Percentiles rank a stretch among this genome's conserved stretches.
phyloP scores from a whole-genome alignment of 345 rosid genomes.

The Citrus trifoliata region DNA sequence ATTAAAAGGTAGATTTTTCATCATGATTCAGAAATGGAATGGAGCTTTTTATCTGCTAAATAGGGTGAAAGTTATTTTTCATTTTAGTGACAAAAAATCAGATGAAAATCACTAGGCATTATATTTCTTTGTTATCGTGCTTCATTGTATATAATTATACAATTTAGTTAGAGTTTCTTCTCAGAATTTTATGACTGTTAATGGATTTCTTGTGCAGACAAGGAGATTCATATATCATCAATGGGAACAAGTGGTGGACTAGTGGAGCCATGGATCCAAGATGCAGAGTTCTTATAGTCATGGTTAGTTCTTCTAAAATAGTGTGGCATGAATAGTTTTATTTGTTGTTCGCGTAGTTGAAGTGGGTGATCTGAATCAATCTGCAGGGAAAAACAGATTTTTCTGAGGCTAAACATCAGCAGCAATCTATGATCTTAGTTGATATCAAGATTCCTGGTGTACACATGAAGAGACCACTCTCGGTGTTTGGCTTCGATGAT shows the following conservation, averaged over 20 bases:
- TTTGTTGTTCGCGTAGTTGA: constrained; percentile 5
- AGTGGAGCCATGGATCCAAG: constrained; percentile 99
- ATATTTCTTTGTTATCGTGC: constrained; percentile 1
- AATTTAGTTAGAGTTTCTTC: constrained; percentile 8
- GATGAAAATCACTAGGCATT: neutral
- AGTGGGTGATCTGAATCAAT: constrained; percentile 7
- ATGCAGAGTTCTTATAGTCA: constrained; percentile 86
- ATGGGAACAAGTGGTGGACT: constrained; percentile 99
- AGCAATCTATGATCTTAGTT: constrained; percentile 96
- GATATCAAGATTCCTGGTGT: constrained; percentile 78
- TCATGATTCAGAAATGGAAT: neutral
- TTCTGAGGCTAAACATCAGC: constrained; percentile 75
- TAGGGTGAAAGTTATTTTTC: neutral
- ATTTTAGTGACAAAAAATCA: neutral
- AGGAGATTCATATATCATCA: constrained; percentile 78
- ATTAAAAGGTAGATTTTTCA: constrained; percentile 55
- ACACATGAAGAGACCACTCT: constrained; percentile 69
- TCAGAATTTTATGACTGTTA: neutral
- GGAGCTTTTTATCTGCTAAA: neutral
- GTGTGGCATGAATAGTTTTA: neutral
- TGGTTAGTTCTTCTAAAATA: constrained; percentile 57
- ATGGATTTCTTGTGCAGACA: constrained; percentile 44
- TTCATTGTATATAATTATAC: neutral
- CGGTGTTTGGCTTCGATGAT: constrained; percentile 91
- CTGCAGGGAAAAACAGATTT: constrained; percentile 90